phyloP scores from a whole-genome alignment of 2,329 filamentous ascomycete species.

The Xenoacremonium recifei region DNA sequence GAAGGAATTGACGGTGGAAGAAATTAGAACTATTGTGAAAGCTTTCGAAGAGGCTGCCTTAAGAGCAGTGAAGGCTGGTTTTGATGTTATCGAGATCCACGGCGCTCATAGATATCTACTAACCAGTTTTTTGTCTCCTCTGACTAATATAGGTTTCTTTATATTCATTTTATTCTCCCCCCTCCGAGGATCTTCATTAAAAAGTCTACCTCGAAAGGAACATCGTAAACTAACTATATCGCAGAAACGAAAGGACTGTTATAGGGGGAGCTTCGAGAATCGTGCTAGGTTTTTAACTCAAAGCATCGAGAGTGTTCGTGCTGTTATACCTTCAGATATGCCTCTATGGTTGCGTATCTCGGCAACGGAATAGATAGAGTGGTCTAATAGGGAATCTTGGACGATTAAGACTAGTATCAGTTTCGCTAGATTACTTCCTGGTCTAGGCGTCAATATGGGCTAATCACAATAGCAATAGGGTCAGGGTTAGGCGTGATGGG shows the following conservation, averaged over 20 bases:
- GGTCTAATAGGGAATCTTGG: constrained; percentile 54
- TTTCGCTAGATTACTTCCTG: constrained; percentile 58
- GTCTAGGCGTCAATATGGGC: constrained; percentile 71
- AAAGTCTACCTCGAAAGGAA: constrained; percentile 13
- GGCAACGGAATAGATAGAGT: constrained; percentile 63
- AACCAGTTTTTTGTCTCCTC: constrained; percentile 66
- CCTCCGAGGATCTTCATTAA: too few species aligned
- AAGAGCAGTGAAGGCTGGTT: constrained; percentile 61
- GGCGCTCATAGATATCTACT: constrained; percentile 78
- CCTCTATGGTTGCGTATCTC: constrained; percentile 60
- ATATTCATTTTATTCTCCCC: too few species aligned
- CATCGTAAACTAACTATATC: not conserved
- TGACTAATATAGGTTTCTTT: too few species aligned
- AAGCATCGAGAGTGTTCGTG: constrained; percentile 49
- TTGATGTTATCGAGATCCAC: constrained; percentile 72
- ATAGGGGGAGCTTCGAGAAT: constrained; percentile 66
- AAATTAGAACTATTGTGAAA: constrained; percentile 64
- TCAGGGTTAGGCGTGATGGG: too few species aligned
- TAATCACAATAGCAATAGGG: too few species aligned
- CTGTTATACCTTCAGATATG: constrained; percentile 50
- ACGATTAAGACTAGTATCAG: constrained; percentile 56
- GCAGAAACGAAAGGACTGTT: constrained; percentile 58
- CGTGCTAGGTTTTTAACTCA: constrained; percentile 61
- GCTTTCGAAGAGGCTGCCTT: constrained; percentile 55
- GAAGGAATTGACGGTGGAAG: constrained; percentile 61